These are phyloP conservation scores for Phytophthora sp. DNA, from an alignment of 352 stramenopile genomes.

Conservation along the genomic window DNA sequence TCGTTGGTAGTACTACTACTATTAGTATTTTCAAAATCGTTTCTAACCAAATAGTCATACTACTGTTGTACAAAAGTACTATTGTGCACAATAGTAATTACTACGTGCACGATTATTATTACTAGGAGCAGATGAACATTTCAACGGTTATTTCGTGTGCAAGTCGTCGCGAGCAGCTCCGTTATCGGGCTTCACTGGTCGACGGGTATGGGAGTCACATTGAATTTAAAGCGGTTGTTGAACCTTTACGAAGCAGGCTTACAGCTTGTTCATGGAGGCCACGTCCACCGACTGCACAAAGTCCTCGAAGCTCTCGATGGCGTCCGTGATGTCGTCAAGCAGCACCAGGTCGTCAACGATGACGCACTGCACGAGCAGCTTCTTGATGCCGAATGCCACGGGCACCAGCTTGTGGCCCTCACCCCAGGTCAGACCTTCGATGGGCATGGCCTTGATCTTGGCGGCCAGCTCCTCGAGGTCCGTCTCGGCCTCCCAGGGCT, in stretches of 20 bases:
- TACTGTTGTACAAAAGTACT: too few relatives aligned
- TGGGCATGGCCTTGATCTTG: constrained; percentile 78
- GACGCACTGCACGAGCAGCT: constrained; percentile 83
- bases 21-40: too few relatives aligned
- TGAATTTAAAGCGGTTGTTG: constrained; percentile 4
- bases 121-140: not conserved
- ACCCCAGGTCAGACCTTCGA: constrained; percentile 81
- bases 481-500: constrained; percentile 82
- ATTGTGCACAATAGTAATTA: too few relatives aligned
- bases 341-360: constrained; percentile 85
- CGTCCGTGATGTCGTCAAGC: constrained; percentile 84
- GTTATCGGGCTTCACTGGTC: not conserved
- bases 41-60: too few relatives aligned
- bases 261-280: constrained; percentile 90
- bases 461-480: constrained; percentile 72
- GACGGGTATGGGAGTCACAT: constrained; percentile 10
- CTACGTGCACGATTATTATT: too few relatives aligned
- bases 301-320: constrained; percentile 84
- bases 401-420: constrained; percentile 86
- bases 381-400: constrained; percentile 89
- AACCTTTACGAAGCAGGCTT: constrained; percentile 32
- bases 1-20: too few relatives aligned
- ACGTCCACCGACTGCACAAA: constrained; percentile 87
- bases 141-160: constrained; percentile 5
- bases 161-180: constrained; percentile 2